These are phyloP conservation scores for Plicaturopsis crispa DNA, from an alignment of 768 basidiomycete genomes.

Conservation along the genomic window DNA sequence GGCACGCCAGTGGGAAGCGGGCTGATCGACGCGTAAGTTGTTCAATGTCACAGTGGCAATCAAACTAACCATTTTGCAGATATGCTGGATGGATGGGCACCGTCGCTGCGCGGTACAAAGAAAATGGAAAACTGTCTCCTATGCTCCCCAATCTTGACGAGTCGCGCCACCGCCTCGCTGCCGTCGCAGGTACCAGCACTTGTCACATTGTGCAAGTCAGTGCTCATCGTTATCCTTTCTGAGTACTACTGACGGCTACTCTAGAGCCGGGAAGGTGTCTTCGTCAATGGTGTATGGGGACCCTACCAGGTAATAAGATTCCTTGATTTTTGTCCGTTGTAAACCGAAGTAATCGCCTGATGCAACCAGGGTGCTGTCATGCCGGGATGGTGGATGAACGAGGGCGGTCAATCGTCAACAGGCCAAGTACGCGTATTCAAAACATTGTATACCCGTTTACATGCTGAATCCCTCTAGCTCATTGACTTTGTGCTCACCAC, in stretches of 20 bases:
- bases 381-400: conserved; percentile 99
- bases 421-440: conserved; percentile 74
- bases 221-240: neutral
- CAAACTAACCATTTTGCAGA: conserved; percentile 23
- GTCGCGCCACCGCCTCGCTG: conserved; percentile 77
- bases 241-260: neutral
- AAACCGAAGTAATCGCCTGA: no score
- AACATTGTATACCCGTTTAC: no score
- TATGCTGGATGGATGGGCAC: conserved; percentile 98
- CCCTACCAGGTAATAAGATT: conserved; percentile 71
- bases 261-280: conserved; percentile 73
- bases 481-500: conserved; percentile 94
- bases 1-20: conserved; percentile 93
- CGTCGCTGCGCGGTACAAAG: conserved; percentile 68
- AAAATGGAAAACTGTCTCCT: conserved; percentile 42
- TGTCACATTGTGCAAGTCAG: conserved; percentile 87
- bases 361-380: conserved; percentile 71
- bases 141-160: conserved; percentile 61
- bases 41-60: conserved; percentile 3
- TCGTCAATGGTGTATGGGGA: conserved; percentile 91
- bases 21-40: conserved; percentile 84
- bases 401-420: conserved; percentile 97
- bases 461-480: conserved; percentile 35
- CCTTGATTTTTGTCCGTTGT: neutral
- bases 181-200: conserved; percentile 93